Base-by-base conservation (phyloP, 495 filamentous ascomycete genomes). In the Neurospora cerealis region DNA sequence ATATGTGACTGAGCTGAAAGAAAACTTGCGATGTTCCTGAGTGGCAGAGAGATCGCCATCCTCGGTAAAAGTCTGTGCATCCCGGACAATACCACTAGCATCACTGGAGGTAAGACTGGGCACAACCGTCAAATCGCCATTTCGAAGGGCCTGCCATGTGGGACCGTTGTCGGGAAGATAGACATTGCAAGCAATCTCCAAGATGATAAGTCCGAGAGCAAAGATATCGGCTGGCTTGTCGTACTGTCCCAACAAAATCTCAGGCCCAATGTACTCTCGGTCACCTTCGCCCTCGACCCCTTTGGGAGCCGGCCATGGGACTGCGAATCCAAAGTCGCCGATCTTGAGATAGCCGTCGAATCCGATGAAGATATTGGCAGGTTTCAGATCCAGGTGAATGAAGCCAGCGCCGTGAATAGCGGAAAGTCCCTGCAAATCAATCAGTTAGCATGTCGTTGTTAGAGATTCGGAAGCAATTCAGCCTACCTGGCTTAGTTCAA, bases 211-310 rank as follows among this genome's bases (percentile, higher is more conserved):
- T 39, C 96, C 96, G 28, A 99, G 87, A 4, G 95, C 92, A 81
- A 98, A 99, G 44, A 99, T 89, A 81, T 99, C 96, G 54, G 92
- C 91, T 4, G 96, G 92, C 78, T 96, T 96, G 81, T 97, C 95
- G 77, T 90, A 94, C 72, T 90, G 88, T 42, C 93, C 94, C 78
- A 86, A 87, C 15, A 99, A 87, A 69, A 97, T 92, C 79, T 99
- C 96, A 0, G 95, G 94, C 8, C 92, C 94, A 77, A 99, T 94
- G 79, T 99, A 99, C 78, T 96, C 93, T 66, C 96, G 92, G 78
- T 99, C 96, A 21, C 96, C 96, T 83, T 99, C 96, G 39, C 92
- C 90, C 72, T 99, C 96, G 44, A 96, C 90, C 34, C 89, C 89
- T 34, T 87, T 83, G 70, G 90, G 86, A 8, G 90, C 92, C 2